These are phyloP conservation scores for Gymnopilus junonius DNA, from an alignment of 768 basidiomycete genomes.

Conservation along the genomic window DNA sequence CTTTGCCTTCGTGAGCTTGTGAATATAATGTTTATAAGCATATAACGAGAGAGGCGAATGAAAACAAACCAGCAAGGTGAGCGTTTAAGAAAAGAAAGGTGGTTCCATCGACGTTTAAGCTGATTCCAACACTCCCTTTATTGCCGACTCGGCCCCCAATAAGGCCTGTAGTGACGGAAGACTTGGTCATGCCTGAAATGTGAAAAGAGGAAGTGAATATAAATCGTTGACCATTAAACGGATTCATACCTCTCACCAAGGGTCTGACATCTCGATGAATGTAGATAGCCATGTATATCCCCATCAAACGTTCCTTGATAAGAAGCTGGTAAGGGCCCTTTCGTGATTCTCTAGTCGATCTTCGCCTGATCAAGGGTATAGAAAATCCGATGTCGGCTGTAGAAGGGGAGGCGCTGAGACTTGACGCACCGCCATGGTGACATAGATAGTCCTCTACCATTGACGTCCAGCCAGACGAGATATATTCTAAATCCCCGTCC, in stretches of 20 bases:
- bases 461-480: constrained; percentile 69
- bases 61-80: constrained; percentile 75
- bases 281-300: constrained; percentile 79
- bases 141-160: constrained; percentile 93
- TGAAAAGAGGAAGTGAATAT: constrained; percentile 6
- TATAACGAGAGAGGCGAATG: background rate
- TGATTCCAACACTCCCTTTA: constrained; percentile 92
- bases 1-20: constrained; percentile 75
- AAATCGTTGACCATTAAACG: background rate
- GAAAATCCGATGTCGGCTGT: constrained; percentile 49
- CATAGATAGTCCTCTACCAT: constrained; percentile 79
- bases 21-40: background rate
- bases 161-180: constrained; percentile 85
- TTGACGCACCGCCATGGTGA: constrained; percentile 38
- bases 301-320: constrained; percentile 91
- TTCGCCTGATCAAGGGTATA: constrained; percentile 45
- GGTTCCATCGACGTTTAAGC: constrained; percentile 79
- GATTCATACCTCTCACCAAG: constrained; percentile 59
- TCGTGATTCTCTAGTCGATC: constrained; percentile 44
- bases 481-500: constrained; percentile 33
- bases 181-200: constrained; percentile 68
- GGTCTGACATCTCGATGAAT: constrained; percentile 72
- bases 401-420: constrained; percentile 33
- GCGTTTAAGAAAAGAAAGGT: constrained; percentile 90
- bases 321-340: constrained; percentile 84